Conservation (phyloP, 164 flowering plant genomes). For the Euptelea pleiosperma region DNA sequence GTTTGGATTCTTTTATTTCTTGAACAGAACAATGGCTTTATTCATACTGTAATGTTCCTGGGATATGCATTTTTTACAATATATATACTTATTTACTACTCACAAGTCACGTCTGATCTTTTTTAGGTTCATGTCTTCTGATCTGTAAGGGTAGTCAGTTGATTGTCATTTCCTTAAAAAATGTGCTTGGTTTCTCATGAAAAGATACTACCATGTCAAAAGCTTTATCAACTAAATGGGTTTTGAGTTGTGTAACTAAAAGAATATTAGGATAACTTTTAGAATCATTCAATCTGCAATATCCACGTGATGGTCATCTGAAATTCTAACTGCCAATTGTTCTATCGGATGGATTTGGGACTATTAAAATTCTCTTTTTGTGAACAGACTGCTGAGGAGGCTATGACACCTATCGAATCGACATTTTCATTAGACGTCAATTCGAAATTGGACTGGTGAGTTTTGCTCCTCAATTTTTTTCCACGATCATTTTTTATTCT, state of each 20-base stretch:
- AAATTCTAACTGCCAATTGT: not conserved
- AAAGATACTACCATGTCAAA: not conserved
- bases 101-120: too few relatives aligned
- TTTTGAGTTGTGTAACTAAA: not conserved
- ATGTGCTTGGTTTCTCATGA: not conserved
- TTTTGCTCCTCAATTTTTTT: conserved; percentile 4
- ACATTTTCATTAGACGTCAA: conserved; percentile 96
- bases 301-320: not conserved
- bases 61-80: too few relatives aligned
- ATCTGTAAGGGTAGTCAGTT: too few relatives aligned
- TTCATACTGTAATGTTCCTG: too few relatives aligned
- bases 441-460: conserved; percentile 92
- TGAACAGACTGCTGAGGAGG: conserved; percentile 94
- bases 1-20: too few relatives aligned
- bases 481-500: not conserved
- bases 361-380: conserved; percentile 7
- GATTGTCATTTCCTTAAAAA: too few relatives aligned
- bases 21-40: too few relatives aligned
- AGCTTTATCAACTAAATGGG: not conserved
- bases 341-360: not conserved
- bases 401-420: conserved; percentile 99
- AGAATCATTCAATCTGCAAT: not conserved
- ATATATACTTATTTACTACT: too few relatives aligned
- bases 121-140: too few relatives aligned
- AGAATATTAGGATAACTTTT: not conserved